phyloP scores from a whole-genome alignment of 2,329 filamentous ascomycete genomes.

The Epicoccum sorghinum region DNA sequence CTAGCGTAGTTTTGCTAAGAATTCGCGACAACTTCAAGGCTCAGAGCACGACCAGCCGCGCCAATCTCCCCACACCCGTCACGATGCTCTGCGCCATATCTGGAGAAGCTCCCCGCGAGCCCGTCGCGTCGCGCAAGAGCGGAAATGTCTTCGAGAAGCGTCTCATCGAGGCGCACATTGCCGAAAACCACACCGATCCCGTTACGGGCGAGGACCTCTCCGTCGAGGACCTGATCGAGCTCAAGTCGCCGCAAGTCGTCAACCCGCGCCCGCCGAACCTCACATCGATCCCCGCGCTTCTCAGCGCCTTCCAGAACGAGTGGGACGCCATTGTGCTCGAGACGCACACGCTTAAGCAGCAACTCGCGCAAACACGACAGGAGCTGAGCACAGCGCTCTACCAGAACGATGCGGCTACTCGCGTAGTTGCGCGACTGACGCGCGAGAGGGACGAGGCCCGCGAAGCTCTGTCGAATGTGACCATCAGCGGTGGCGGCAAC shows the following conservation, averaged over 20 bases:
- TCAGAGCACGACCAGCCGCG: slow-evolving; percentile 3
- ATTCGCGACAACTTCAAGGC: slow-evolving; percentile 14
- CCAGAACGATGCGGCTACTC: slow-evolving; percentile 94
- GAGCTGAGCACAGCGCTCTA: slow-evolving; percentile 94
- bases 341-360: slow-evolving; percentile 87
- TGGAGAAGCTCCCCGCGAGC: slow-evolving; percentile 92
- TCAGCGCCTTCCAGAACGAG: slow-evolving; percentile 96
- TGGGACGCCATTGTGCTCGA: slow-evolving; percentile 95
- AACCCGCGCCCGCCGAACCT: slow-evolving; percentile 89
- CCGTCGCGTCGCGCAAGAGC: slow-evolving; percentile 93
- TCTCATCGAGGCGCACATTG: slow-evolving; percentile 92
- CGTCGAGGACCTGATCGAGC: slow-evolving; percentile 81
- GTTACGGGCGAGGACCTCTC: slow-evolving; percentile 85
- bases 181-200: slow-evolving; percentile 91
- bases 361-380: slow-evolving; percentile 86
- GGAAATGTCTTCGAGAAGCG: slow-evolving; percentile 94
- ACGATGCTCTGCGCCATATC: slow-evolving; percentile 71
- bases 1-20: slow-evolving; percentile 15
- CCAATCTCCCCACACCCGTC: slow-evolving; percentile 16
- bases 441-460: slow-evolving; percentile 91
- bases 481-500: slow-evolving; percentile 64
- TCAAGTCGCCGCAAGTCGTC: slow-evolving; percentile 83
- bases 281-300: slow-evolving; percentile 92
- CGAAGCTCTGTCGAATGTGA: slow-evolving; percentile 84
- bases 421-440: slow-evolving; percentile 90